Evolutionary conservation across 129 eudicot species (phyloP), one percentile per base, ranked within the genome.

Genomic region (Mikania micrantha): DNA sequence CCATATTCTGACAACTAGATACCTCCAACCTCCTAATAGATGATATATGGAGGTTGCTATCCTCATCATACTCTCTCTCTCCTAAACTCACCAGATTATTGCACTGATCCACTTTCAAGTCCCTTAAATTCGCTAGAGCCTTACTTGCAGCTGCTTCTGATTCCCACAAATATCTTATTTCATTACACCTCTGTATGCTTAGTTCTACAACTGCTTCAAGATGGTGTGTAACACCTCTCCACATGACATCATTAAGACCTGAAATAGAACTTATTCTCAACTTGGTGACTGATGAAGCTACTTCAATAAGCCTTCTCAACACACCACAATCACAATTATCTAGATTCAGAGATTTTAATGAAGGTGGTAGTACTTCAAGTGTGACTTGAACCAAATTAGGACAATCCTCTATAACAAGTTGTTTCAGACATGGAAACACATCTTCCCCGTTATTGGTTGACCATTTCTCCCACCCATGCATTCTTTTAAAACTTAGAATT

Each of bases 391-490:
- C 21, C 64, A 72, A 38, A 16, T 72, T 62, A 22, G 54, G 70
- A 47, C 77, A 72, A 22, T 20, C 1, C 0, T 0, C 0, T 7
- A 71, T 31, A 1, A 0, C 0, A 71, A 71, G 61, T 53, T 44
- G 10, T 21, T 7, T 7, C 31, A 71, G 49, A 49, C 48, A 44
- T 39, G 76, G 76, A 20, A 71, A 71, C 31, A 35, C 60, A 72
- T 61, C 76, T 60, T n/a, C 63, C 22, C 36, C n/a, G 1, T 40
- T 20, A 22, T 62, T 62, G 25, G 21, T 49, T 47, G 53, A 34
- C 88, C 88, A 84, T 35, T 47, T 64, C 60, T 64, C 58, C 85
- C 83, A 80, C 40, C 62, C 62, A 0, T 54, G 13, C 88, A 84
- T 84, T 54, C 45, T 5, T 4, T 4, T n/a, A 24, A 83, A 80